phyloP scores from a whole-genome alignment of 495 filamentous ascomycete genomes.

The Evernia prunastri region DNA sequence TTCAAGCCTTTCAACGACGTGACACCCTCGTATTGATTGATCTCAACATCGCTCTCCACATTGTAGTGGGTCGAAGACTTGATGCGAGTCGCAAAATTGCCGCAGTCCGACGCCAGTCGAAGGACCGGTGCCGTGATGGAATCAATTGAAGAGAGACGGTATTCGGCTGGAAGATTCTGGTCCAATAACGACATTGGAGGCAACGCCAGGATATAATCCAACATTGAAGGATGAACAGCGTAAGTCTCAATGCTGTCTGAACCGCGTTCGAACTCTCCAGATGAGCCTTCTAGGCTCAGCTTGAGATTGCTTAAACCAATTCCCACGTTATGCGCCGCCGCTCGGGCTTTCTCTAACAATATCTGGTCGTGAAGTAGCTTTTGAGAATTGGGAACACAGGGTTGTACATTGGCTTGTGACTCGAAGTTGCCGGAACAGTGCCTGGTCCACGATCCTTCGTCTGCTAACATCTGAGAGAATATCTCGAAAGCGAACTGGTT shows the following conservation, averaged over 20 bases:
- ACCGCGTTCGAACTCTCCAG: conserved; percentile 6
- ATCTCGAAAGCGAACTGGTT: not conserved
- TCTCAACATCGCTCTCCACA: not conserved
- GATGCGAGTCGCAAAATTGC: conserved; percentile 6
- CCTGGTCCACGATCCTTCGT: not conserved
- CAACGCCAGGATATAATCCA: conserved; percentile 15
- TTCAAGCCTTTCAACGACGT: conserved; percentile 5
- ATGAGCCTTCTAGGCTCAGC: conserved; percentile 3
- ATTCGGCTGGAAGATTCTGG: conserved; percentile 8
- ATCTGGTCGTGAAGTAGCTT: not conserved
- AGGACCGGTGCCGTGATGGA: not conserved
- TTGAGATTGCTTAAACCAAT: conserved; percentile 5
- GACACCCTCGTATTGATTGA: not conserved
- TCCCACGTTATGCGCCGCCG: not conserved
- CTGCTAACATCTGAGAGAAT: not conserved
- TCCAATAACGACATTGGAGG: conserved; percentile 11
- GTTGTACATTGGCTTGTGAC: not conserved
- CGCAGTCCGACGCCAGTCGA: not conserved
- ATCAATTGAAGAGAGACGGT: conserved; percentile 12
- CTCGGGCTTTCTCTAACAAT: not conserved
- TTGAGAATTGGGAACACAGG: not conserved
- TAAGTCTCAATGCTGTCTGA: conserved; percentile 7
- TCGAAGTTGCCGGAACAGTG: not conserved
- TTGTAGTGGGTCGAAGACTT: not conserved
- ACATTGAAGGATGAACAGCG: conserved; percentile 10